Percentiles rank a stretch among this genome's conserved stretches.
Conservation (phyloP, 2,329 filamentous ascomycete genomes). For the Pseudogymnoascus sp. region DNA sequence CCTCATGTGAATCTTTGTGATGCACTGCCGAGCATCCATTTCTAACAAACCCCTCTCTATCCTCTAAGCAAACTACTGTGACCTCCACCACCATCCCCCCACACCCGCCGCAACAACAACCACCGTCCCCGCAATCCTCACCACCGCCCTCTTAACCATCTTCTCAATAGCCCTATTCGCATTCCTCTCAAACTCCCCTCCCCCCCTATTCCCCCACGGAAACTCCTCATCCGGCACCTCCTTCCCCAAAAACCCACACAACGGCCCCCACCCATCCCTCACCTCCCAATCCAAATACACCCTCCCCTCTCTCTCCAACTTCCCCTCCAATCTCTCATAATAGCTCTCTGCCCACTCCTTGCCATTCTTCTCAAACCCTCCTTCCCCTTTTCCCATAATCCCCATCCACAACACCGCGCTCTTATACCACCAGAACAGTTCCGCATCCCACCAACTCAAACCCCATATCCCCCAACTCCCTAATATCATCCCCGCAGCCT, state of each 20-base stretch:
- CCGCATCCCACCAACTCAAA: constrained; percentile 27
- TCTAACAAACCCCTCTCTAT: background rate
- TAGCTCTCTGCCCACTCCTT: background rate
- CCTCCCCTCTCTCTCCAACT: background rate
- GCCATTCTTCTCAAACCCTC: background rate
- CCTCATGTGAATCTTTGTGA: background rate
- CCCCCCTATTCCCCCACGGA: constrained; percentile 29
- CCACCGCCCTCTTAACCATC: background rate
- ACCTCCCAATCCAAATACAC: constrained; percentile 30
- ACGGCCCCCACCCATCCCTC: constrained; percentile 37
- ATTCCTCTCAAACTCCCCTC: background rate
- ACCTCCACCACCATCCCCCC: background rate
- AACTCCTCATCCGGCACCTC: constrained; percentile 31
- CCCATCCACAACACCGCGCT: constrained; percentile 22
- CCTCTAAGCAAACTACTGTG: background rate
- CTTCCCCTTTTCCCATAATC: constrained; percentile 21
- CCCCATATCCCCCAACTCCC: constrained; percentile 23
- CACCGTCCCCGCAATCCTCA: background rate
- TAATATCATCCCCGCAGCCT: background rate
- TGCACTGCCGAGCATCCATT: background rate
- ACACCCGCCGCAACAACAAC: background rate
- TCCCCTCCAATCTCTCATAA: constrained; percentile 23
- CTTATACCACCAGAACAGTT: constrained; percentile 17
- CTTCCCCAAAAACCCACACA: constrained; percentile 36
- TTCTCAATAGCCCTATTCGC: background rate